A percentile compares a stretch with the other conserved stretches of the same genome.
Conservation (phyloP, 2,329 filamentous ascomycete species). For the Trichoderma cornu-damae region DNA sequence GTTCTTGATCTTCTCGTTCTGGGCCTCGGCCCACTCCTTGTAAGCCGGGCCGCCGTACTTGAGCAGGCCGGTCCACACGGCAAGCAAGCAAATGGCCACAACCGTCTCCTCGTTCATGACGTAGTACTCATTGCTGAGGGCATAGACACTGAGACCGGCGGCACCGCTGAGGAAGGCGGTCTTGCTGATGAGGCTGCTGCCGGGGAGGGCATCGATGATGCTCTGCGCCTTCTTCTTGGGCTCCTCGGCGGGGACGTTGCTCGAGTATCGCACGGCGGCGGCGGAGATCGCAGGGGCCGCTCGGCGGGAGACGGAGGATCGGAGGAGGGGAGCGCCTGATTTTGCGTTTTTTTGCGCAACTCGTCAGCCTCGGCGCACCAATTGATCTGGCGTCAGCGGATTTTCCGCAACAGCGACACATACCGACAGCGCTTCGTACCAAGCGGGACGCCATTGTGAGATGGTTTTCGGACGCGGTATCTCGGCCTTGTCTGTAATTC, state of each 20-base stretch:
- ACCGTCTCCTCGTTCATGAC: constrained; percentile 99
- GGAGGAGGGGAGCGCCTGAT: constrained; percentile 83
- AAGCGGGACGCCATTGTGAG: constrained; percentile 95
- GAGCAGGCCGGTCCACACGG: constrained; percentile 86
- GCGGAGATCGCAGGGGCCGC: constrained; percentile 68
- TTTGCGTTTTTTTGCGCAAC: constrained; percentile 26
- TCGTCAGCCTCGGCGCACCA: constrained; percentile 26
- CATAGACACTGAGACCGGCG: constrained; percentile 85
- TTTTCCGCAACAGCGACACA: constrained; percentile 38
- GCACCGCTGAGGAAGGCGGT: constrained; percentile 92
- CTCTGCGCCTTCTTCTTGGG: constrained; percentile 97
- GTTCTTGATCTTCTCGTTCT: constrained; percentile 87
- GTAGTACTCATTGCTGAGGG: constrained; percentile 99
- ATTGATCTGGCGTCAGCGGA: constrained; percentile 25
- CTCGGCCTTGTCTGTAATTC: constrained; percentile 41
- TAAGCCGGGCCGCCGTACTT: constrained; percentile 92
- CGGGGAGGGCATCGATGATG: constrained; percentile 87
- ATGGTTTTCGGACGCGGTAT: constrained; percentile 52
- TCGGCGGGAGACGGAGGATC: constrained; percentile 72
- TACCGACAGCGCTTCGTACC: constrained; percentile 92
- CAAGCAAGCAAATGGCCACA: constrained; percentile 85
- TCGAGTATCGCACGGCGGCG: constrained; percentile 63
- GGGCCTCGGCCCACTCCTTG: constrained; percentile 82
- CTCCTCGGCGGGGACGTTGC: constrained; percentile 76
- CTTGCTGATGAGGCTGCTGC: constrained; percentile 90